phyloP scores from a whole-genome alignment of 2,329 filamentous ascomycete species.

The Aciculosporium take region DNA sequence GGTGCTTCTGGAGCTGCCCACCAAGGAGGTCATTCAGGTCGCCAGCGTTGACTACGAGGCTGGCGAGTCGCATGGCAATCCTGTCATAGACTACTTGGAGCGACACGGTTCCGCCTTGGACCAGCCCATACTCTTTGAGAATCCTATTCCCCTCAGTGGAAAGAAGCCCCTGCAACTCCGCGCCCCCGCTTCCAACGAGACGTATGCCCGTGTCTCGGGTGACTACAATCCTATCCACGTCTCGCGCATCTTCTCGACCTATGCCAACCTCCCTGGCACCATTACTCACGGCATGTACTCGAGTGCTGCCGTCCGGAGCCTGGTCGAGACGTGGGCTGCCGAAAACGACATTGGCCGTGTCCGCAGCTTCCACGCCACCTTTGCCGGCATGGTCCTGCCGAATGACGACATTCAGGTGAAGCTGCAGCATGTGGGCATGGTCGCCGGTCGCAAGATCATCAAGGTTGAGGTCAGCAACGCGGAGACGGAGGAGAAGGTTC shows the following conservation, averaged over 20 bases:
- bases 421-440: constrained; percentile 94
- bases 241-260: constrained; percentile 88
- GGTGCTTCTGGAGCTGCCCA: constrained; percentile 84
- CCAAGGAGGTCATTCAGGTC: constrained; percentile 93
- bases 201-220: constrained; percentile 90
- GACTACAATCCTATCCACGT: constrained; percentile 99
- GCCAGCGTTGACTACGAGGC: constrained; percentile 95
- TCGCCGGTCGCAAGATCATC: constrained; percentile 96
- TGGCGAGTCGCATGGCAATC: constrained; percentile 83
- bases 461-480: constrained; percentile 95
- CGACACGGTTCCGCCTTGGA: constrained; percentile 85
- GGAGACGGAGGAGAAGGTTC: constrained; percentile 91
- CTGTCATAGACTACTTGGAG: constrained; percentile 89
- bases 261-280: constrained; percentile 87
- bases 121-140: constrained; percentile 93
- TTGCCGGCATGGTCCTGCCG: constrained; percentile 97
- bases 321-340: constrained; percentile 97
- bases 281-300: constrained; percentile 99
- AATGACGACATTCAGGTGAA: constrained; percentile 93
- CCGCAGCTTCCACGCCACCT: constrained; percentile 87
- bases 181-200: constrained; percentile 92
- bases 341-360: constrained; percentile 98
- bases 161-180: constrained; percentile 79
- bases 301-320: constrained; percentile 83
- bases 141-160: constrained; percentile 86